These are phyloP conservation scores for Teratosphaeria pseudoeucalypti DNA, from an alignment of 2,329 filamentous ascomycete species.

Conservation along the genomic window DNA sequence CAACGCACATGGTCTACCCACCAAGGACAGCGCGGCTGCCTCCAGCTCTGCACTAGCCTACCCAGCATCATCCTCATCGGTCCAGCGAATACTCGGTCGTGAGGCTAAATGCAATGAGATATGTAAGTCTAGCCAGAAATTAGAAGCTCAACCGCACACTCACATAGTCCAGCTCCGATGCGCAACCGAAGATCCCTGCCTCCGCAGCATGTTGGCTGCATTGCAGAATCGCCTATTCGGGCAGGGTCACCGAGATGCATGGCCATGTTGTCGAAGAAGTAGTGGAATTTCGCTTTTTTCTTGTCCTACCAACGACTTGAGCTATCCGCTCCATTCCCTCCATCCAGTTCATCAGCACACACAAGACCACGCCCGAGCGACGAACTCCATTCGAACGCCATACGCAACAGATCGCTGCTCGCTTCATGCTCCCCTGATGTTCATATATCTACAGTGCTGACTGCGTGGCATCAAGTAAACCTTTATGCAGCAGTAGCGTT, in stretches of 20 bases:
- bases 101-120: too few relatives aligned
- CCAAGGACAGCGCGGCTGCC: background rate
- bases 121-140: too few relatives aligned
- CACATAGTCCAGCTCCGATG: too few relatives aligned
- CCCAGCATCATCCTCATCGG: too few relatives aligned
- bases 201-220: too few relatives aligned
- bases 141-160: too few relatives aligned
- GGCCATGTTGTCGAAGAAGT: background rate
- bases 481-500: constrained; percentile 25
- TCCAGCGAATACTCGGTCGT: too few relatives aligned
- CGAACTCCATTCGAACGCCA: background rate
- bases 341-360: background rate
- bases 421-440: background rate
- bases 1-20: background rate
- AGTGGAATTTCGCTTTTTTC: background rate
- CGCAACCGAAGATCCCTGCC: too few relatives aligned
- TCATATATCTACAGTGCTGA: background rate
- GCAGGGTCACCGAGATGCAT: too few relatives aligned
- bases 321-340: background rate
- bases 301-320: background rate
- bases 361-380: background rate
- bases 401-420: background rate
- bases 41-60: background rate
- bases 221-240: too few relatives aligned
- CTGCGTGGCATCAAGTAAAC: background rate